Conservation (phyloP, 257 asterid genomes). For the Handroanthus guayacan region DNA sequence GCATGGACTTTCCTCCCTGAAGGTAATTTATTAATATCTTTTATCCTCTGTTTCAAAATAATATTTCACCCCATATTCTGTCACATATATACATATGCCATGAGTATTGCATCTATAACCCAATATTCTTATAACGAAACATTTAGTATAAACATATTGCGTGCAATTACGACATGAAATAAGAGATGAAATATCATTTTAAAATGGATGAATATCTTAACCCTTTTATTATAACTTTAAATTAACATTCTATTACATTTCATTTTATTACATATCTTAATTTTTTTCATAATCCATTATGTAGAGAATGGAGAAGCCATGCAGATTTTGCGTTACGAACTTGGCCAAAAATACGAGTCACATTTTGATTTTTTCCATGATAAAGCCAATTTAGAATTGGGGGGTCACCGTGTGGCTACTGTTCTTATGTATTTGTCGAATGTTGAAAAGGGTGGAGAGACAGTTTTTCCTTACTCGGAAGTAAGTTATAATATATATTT, state of each 20-base stretch:
- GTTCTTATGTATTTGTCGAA: constrained; percentile 76
- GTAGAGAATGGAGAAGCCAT: constrained; percentile 74
- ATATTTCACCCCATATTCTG: too few species aligned
- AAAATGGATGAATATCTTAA: too few species aligned
- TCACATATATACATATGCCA: too few species aligned
- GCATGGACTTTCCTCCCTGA: constrained; percentile 79
- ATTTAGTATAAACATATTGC: too few species aligned
- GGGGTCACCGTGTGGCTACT: constrained; percentile 78
- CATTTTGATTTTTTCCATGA: constrained; percentile 67
- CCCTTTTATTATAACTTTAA: too few species aligned
- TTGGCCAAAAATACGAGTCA: constrained; percentile 71
- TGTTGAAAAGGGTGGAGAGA: constrained; percentile 75
- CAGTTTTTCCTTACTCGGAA: constrained; percentile 63
- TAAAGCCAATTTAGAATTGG: constrained; percentile 50
- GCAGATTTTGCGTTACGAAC: constrained; percentile 67
- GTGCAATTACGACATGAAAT: too few species aligned
- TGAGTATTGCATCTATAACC: too few species aligned
- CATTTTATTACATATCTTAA: neutral
- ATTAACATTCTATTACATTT: neutral
- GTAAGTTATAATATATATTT: constrained; percentile 35
- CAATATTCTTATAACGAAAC: too few species aligned
- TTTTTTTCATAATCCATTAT: constrained; percentile 5
- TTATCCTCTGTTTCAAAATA: too few species aligned
- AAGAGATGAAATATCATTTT: too few species aligned
- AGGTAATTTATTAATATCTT: constrained; percentile 41